Base-by-base conservation (phyloP, 1,139 yeast genomes). In the Suzukiozyma palmioleophila region DNA sequence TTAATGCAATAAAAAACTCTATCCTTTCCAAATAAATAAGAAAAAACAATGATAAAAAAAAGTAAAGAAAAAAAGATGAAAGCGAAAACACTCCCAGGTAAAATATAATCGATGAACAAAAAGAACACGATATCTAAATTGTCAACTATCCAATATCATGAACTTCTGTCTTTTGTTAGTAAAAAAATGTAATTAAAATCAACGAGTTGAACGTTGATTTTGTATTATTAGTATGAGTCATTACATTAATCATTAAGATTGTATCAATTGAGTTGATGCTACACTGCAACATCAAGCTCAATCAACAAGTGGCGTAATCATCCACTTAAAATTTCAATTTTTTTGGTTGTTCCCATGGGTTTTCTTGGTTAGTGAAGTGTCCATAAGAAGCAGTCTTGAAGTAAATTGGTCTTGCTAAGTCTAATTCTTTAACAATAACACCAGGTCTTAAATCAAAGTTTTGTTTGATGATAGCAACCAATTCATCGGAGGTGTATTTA, bases 391-490 rank as follows among this genome's bases (percentile, higher is more conserved):
- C 98, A 59, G 98, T 92, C 83, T 92, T 86, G 76, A 88, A 83
- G 80, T 94, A 92, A 72, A 94, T 92, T 70, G 99, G 98, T 75
- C 96, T 88, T 51, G 97, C 98, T 66, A 92, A 81, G 67, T 90
- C 94, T 65, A 92, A 83, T 69, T 90, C 96, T 71, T 75, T 87
- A 64, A 94, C 98, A 70, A 92, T 82, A 57, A 87, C 95, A 86
- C 99, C 99, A 50, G 99, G 99, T 81, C 98, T 90, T 67, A 92
- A 81, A 73, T 92, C 97, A 63, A 92, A 92, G 85, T 94, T 92
- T 73, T 84, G 81, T 67, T 81, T 79, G 70, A 92, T 84, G 65
- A 92, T 89, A 50, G 75, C 84, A 50, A 90, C 97, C 62, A 92
- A 83, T 75, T 92, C 90, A 43, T 80, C 87, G 51, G 95, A 86